Percentiles rank a stretch among this genome's conserved stretches.
These are phyloP conservation scores for Chlorella sp. DNA, from an alignment of 139 green algal genomes.

Conservation along the genomic window DNA sequence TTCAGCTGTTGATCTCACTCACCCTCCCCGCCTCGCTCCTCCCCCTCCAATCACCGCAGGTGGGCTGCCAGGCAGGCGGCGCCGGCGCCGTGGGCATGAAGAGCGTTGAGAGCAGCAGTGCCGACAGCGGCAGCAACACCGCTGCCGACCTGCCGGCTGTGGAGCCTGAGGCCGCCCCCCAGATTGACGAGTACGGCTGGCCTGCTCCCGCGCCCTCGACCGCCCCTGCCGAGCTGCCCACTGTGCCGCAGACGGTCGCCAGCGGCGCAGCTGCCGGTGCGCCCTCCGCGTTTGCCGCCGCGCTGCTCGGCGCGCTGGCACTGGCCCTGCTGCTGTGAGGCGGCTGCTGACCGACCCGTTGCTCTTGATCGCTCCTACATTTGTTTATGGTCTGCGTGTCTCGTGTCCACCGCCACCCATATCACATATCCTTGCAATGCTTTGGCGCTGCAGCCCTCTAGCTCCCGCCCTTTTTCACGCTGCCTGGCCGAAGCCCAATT, in stretches of 20 bases:
- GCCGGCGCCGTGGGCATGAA: background rate
- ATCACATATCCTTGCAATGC: no score
- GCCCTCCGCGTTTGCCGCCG: background rate
- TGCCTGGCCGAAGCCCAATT: no score
- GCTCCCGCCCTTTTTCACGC: no score
- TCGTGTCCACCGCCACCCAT: no score
- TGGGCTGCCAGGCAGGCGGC: constrained; percentile 25
- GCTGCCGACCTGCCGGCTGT: background rate
- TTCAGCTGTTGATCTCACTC: no score
- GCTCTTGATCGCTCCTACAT: background rate
- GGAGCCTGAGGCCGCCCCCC: background rate
- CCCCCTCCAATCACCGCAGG: no score
- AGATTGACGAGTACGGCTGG: background rate
- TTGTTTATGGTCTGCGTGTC: no score
- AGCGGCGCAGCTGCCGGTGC: background rate
- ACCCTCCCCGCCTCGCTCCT: no score
- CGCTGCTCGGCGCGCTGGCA: background rate
- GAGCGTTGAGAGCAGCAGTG: background rate
- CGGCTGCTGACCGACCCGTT: background rate
- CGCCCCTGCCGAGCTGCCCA: background rate
- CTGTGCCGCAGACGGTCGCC: background rate
- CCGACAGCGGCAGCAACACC: no score
- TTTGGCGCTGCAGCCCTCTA: no score
- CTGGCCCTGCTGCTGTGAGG: constrained; percentile 18
- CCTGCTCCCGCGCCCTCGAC: background rate